Evolutionary conservation across 495 filamentous ascomycete genomes (phyloP).

Genomic region (Daldinia vernicosa): DNA sequence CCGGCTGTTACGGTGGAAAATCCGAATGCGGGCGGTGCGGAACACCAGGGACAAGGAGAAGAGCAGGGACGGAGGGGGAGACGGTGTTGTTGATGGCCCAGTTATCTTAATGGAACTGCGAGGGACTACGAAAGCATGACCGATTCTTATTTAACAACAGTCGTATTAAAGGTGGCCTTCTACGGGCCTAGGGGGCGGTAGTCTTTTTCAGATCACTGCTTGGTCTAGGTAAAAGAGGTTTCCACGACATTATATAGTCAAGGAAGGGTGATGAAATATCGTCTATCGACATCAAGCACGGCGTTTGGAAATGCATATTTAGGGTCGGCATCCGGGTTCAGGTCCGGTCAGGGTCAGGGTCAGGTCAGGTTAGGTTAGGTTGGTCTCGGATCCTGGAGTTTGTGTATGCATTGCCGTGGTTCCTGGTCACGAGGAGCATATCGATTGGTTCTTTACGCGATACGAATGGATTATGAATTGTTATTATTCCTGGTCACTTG

Average conservation of each 20-base stretch:
- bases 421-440: neutral
- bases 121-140: neutral
- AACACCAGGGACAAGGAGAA: constrained; percentile 46
- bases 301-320: constrained; percentile 5
- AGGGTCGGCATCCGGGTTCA: neutral
- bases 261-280: neutral
- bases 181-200: neutral
- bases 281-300: neutral
- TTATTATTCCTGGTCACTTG: neutral
- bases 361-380: neutral
- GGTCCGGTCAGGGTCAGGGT: neutral
- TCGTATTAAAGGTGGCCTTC: no score
- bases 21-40: constrained; percentile 44
- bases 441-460: neutral
- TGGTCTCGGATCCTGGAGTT: neutral
- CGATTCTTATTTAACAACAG: neutral
- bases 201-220: neutral
- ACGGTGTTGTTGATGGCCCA: constrained; percentile 56
- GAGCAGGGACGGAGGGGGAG: constrained; percentile 45
- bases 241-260: no score
- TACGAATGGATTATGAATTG: neutral
- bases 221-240: no score
- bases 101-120: no score
- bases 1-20: constrained; percentile 56
- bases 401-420: constrained; percentile 2